Conservation (phyloP, 805 yeast genomes). For the Candida ortonii region DNA sequence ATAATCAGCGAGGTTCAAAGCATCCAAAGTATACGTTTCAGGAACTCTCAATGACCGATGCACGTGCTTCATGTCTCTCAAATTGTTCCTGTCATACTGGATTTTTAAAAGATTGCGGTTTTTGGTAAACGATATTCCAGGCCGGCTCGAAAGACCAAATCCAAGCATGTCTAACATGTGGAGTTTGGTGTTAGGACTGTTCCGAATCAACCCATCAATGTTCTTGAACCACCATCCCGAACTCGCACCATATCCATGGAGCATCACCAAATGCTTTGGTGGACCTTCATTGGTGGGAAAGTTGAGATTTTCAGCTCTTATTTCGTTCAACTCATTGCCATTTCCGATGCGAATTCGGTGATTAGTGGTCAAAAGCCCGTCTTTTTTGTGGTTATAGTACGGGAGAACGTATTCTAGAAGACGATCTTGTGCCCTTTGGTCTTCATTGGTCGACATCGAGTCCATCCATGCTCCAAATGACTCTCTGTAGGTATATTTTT, state of each 20-base stretch:
- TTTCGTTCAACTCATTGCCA: conserved; percentile 26
- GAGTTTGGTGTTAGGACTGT: conserved; percentile 22
- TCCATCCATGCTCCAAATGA: conserved; percentile 28
- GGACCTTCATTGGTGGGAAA: conserved; percentile 1
- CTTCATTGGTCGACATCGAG: conserved; percentile 18
- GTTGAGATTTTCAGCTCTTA: conserved; percentile 22
- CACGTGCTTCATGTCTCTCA: conserved; percentile 21
- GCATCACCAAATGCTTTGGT: conserved; percentile 42
- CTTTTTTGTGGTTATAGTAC: conserved; percentile 21
- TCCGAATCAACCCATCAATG: conserved; percentile 40
- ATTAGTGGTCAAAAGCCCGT: conserved; percentile 18
- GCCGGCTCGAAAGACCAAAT: conserved; percentile 53
- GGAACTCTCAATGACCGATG: conserved; percentile 27
- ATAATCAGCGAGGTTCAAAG: conserved; percentile 23
- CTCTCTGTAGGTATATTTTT: conserved; percentile 14
- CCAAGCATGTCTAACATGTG: conserved; percentile 51
- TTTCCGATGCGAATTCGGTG: conserved; percentile 8
- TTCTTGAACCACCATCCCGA: conserved; percentile 56
- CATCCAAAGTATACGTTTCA: conserved; percentile 14
- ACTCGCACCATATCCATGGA: conserved; percentile 59
- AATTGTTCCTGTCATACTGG: conserved; percentile 18
- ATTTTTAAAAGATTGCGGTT: conserved; percentile 27
- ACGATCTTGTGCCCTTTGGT: conserved; percentile 24
- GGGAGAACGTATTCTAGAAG: conserved; percentile 24
- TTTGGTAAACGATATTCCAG: conserved; percentile 31